Conservation (phyloP, 2,329 filamentous ascomycete genomes). For the Colletotrichum sp. region DNA sequence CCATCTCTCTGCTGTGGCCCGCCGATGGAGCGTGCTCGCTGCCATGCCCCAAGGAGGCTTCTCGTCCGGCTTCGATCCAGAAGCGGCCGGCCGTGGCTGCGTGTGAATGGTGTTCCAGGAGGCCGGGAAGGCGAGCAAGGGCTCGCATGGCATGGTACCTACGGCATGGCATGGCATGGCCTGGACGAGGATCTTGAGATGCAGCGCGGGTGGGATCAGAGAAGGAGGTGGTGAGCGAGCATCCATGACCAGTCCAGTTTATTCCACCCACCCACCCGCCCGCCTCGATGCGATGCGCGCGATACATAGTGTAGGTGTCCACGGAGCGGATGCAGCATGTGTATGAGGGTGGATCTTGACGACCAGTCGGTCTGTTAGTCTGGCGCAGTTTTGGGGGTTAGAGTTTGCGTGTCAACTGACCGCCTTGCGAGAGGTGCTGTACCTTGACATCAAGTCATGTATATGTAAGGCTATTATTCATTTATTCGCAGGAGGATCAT, state of each 20-base stretch:
- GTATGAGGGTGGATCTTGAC: constrained; percentile 4
- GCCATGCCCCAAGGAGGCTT: constrained; percentile 10
- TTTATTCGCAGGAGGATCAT: background rate
- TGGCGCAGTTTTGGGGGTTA: background rate
- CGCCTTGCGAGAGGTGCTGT: constrained; percentile 3
- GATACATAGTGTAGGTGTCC: constrained; percentile 9
- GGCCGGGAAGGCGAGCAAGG: constrained; percentile 1
- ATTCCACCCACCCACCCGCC: background rate
- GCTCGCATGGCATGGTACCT: constrained; percentile 14
- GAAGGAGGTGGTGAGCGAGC: constrained; percentile 3
- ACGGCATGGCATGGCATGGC: constrained; percentile 14
- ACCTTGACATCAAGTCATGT: background rate
- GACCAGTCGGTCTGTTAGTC: constrained; percentile 6
- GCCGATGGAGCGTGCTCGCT: background rate
- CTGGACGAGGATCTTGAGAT: constrained; percentile 20
- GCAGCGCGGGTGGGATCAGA: constrained; percentile 18
- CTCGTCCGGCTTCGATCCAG: constrained; percentile 10
- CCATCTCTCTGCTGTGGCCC: constrained; percentile 3
- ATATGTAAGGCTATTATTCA: constrained; percentile 9
- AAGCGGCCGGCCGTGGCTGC: constrained; percentile 9
- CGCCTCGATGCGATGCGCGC: constrained; percentile 10
- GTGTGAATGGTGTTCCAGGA: constrained; percentile 16
- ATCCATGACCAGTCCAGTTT: constrained; percentile 9
- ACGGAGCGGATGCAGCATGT: background rate
- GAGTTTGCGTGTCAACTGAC: constrained; percentile 18